Conservation (phyloP, 2,329 filamentous ascomycete species). For the Dactylonectria estremocensis region DNA sequence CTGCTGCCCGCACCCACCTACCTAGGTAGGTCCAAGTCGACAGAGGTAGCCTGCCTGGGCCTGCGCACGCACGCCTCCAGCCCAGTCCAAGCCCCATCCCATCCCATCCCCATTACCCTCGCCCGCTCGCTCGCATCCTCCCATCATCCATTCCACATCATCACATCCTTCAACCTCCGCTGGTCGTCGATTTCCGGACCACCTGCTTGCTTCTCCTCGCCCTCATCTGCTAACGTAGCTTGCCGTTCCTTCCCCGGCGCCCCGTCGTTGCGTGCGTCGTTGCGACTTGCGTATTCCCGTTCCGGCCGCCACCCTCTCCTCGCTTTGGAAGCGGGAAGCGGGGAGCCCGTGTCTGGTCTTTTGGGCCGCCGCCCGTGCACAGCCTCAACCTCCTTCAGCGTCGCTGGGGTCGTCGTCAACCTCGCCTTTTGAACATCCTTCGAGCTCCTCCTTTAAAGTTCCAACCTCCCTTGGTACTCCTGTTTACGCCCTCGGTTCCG, state of each 20-base stretch:
- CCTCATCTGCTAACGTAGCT: background rate
- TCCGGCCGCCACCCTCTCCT: conserved; percentile 46
- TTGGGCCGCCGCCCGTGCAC: conserved; percentile 50
- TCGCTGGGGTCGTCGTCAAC: conserved; percentile 43
- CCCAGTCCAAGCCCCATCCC: conserved; percentile 1
- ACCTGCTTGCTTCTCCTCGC: conserved; percentile 19
- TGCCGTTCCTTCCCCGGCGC: conserved; percentile 13
- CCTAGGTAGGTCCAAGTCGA: too few species aligned
- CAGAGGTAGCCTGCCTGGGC: background rate
- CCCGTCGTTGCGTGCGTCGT: conserved; percentile 33
- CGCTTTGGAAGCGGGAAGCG: conserved; percentile 51
- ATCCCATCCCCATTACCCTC: conserved; percentile 17
- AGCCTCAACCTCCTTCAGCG: conserved; percentile 49
- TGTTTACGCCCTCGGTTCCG: conserved; percentile 31
- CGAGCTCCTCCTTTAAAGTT: conserved; percentile 33
- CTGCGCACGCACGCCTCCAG: conserved; percentile 6
- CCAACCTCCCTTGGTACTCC: conserved; percentile 31
- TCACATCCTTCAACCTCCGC: conserved; percentile 9
- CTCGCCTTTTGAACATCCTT: conserved; percentile 36
- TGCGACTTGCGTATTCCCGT: conserved; percentile 40
- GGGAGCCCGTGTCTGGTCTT: conserved; percentile 48
- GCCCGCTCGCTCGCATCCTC: conserved; percentile 18
- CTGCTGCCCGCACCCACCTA: too few species aligned
- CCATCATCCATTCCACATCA: conserved; percentile 28
- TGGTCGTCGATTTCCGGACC: conserved; percentile 12